A percentile compares a stretch with the other conserved stretches of the same genome.
These are phyloP conservation scores for Jamesozyma spencerorum DNA, from an alignment of 805 yeast genomes.

Conservation along the genomic window DNA sequence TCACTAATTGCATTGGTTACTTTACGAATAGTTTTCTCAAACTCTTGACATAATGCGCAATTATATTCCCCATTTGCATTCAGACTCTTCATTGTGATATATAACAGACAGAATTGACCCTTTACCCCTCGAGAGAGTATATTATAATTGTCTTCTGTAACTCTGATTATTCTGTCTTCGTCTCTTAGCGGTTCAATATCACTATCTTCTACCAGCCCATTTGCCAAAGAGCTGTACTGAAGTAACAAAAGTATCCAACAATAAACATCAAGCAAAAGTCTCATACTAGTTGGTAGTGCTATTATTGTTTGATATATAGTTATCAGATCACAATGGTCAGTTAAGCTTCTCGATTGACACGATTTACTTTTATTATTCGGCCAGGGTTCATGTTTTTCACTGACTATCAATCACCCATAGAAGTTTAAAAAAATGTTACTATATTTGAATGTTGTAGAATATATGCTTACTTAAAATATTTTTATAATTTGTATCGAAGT, in stretches of 20 bases:
- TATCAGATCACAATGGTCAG: too few species aligned
- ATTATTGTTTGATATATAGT: too few species aligned
- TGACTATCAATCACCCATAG: too few species aligned
- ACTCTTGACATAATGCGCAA: constrained; percentile 35
- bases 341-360: too few species aligned
- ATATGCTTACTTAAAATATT: not conserved
- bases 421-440: not conserved
- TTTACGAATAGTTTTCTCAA: constrained; percentile 34
- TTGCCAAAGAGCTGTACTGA: not conserved
- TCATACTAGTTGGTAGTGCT: too few species aligned
- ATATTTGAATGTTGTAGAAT: not conserved
- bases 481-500: constrained; percentile 22
- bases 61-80: constrained; percentile 34
- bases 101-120: constrained; percentile 42
- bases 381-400: too few species aligned
- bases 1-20: constrained; percentile 37
- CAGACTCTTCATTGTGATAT: constrained; percentile 42
- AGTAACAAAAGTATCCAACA: not conserved
- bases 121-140: constrained; percentile 38
- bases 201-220: constrained; percentile 2
- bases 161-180: constrained; percentile 34
- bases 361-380: too few species aligned
- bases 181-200: constrained; percentile 16
- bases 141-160: constrained; percentile 35
- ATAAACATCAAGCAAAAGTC: too few species aligned